Evolutionary conservation across 306 rosid species (phyloP).

Genomic region (Cucurbita pepo): DNA sequence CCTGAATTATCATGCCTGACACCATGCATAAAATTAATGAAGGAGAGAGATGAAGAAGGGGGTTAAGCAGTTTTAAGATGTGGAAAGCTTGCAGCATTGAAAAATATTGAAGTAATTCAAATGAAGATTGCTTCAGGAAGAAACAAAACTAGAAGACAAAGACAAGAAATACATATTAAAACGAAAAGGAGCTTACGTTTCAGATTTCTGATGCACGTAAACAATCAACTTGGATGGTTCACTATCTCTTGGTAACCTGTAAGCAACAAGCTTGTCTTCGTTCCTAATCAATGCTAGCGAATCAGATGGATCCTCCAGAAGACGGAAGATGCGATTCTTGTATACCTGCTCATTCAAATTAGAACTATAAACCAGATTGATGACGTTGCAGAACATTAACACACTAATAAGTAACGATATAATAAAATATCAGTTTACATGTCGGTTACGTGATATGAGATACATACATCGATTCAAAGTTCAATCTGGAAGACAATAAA

Average conservation of each 20-base stretch:
- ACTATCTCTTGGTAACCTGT: slow-evolving; percentile 40
- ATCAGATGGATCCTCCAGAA: slow-evolving; percentile 39
- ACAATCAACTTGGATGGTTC: slow-evolving; percentile 30
- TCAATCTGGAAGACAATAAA: background rate
- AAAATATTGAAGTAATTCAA: background rate
- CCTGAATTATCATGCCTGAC: slow-evolving; percentile 21
- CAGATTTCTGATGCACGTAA: slow-evolving; percentile 34
- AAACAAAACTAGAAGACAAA: background rate
- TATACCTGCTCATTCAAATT: slow-evolving; percentile 28
- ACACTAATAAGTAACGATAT: background rate
- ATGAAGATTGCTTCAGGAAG: background rate
- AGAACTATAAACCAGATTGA: background rate
- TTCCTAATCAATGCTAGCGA: slow-evolving; percentile 45
- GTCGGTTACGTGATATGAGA: background rate
- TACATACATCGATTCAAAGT: background rate
- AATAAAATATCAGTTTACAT: background rate
- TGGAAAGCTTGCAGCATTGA: background rate
- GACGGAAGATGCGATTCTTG: slow-evolving; percentile 24
- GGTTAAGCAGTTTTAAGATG: background rate
- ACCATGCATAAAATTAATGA: background rate
- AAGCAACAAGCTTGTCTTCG: slow-evolving; percentile 62
- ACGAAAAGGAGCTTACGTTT: slow-evolving; percentile 26
- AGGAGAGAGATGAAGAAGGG: background rate
- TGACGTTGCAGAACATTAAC: background rate
- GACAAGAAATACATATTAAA: background rate